Evolutionary conservation across 441 rosid species (phyloP), one percentile per base, ranked within the genome.

Genomic region (Erysimum cheiri): DNA sequence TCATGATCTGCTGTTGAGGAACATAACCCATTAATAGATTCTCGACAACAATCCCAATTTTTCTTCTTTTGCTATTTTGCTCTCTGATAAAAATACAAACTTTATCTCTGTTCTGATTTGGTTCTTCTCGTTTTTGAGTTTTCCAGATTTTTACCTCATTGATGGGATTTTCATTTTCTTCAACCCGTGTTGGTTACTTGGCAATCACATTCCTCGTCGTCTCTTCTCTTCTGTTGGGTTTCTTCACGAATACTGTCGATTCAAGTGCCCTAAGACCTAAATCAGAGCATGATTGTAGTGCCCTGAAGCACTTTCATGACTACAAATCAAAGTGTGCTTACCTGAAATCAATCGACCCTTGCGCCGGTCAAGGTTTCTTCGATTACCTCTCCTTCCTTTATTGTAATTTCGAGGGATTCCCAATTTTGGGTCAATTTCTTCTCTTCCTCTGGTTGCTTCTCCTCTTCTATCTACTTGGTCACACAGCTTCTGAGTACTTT

Each of bases 401-500:
- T 41, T 93, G 98, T 76, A 81, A 78, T 65, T 80, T 89, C 58
- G 84, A 82, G 12, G 56, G 73, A 1, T 72, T 73, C 59, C 89
- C 87, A 7, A 0, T 79, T 8, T 24, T 89, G 69, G 98, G 98
- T 19, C 70, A 77, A 26, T 60, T 37, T 60, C 73, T 88, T 55
- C 66, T 88, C 41, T 65, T 87, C 43, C 80, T 88, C 19, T 93
- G 93, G 97, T 85, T 93, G 0, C 70, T 87, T 3, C 83, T 89
- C 17, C 74, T 93, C 70, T 93, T 93, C 77, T 93, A 91, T 66
- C 57, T 91, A 5, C 28, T 91, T 60, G 98, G 97, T 4, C 82
- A 88, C 66, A 93, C 98, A 1, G 96, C 98, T 3, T 88, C 98
- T 26, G 97, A 88, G 1, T 93, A 91, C 69, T 93, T 93, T 44